phyloP scores from a whole-genome alignment of 352 stramenopile species.

The Phytophthora sp. region DNA sequence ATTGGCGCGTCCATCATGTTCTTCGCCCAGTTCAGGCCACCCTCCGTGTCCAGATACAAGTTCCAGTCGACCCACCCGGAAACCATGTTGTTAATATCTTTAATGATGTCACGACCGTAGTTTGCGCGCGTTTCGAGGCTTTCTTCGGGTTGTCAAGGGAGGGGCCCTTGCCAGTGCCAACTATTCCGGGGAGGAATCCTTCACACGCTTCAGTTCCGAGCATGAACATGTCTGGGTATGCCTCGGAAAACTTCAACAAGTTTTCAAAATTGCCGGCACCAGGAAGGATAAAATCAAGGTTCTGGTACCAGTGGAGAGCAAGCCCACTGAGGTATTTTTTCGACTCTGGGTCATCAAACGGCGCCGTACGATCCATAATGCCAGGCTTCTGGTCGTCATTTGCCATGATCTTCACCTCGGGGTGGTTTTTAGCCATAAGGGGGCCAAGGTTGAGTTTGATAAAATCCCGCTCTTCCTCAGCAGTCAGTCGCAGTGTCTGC shows the following conservation, averaged over 20 bases:
- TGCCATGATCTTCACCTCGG: conserved; percentile 72
- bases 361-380: conserved; percentile 37
- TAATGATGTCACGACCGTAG: conserved; percentile 87
- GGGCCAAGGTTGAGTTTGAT: conserved; percentile 73
- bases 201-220: conserved; percentile 82
- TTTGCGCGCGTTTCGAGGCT: conserved; percentile 69
- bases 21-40: conserved; percentile 75
- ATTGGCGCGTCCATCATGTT: conserved; percentile 81
- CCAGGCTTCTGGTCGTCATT: conserved; percentile 79
- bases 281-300: conserved; percentile 46
- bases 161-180: conserved; percentile 53
- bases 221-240: conserved; percentile 77
- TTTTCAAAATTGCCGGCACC: conserved; percentile 47
- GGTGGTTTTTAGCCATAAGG: conserved; percentile 60
- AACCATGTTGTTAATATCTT: conserved; percentile 77
- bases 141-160: conserved; percentile 33
- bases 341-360: conserved; percentile 44
- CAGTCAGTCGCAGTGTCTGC: conserved; percentile 47
- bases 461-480: conserved; percentile 50
- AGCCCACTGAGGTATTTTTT: conserved; percentile 72
- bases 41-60: conserved; percentile 66
- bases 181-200: conserved; percentile 48
- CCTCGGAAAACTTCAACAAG: conserved; percentile 47
- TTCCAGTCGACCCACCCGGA: conserved; percentile 90
- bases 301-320: conserved; percentile 81